A percentile compares a stretch with the other conserved stretches of the same genome.
phyloP scores from a whole-genome alignment of 2,329 filamentous ascomycete species.

The Verticillium klebahnii region DNA sequence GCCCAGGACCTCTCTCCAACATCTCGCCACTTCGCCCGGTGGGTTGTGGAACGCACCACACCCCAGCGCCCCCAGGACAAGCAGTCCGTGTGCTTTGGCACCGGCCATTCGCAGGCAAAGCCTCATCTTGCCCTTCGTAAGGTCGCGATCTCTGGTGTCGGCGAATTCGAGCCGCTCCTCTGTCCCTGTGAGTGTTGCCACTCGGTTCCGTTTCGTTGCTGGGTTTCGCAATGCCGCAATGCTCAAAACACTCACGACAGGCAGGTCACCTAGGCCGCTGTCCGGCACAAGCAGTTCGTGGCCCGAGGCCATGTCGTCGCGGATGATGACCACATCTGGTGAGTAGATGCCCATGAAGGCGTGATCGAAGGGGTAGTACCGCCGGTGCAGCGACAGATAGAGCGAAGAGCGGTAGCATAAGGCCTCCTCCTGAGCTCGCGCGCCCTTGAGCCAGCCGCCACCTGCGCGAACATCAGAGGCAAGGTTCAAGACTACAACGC shows the following conservation, averaged over 20 bases:
- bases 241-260: slow-evolving; percentile 55
- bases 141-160: slow-evolving; percentile 36
- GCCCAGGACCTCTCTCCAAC: slow-evolving; percentile 56
- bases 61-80: slow-evolving; percentile 65
- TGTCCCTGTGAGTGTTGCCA: slow-evolving; percentile 12
- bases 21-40: slow-evolving; percentile 52
- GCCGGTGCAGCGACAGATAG: slow-evolving; percentile 36
- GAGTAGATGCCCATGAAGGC: slow-evolving; percentile 52
- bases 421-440: slow-evolving; percentile 64
- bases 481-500: slow-evolving; percentile 62
- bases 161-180: slow-evolving; percentile 33
- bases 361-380: slow-evolving; percentile 47
- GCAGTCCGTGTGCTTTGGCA: slow-evolving; percentile 45
- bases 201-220: slow-evolving; percentile 11
- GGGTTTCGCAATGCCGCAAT: slow-evolving; percentile 52
- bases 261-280: slow-evolving; percentile 27
- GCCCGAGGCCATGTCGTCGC: slow-evolving; percentile 39
- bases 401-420: slow-evolving; percentile 61
- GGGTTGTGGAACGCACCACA: slow-evolving; percentile 66
- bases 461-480: slow-evolving; percentile 53
- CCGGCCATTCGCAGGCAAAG: slow-evolving; percentile 56
- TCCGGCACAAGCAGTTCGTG: slow-evolving; percentile 39
- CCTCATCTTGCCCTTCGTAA: slow-evolving; percentile 61
- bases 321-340: slow-evolving; percentile 55
- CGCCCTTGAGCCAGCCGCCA: slow-evolving; percentile 60